Percentiles rank a stretch among this genome's conserved stretches.
Conservation (phyloP, 352 stramenopile species). For the Pythium utonaiense region DNA sequence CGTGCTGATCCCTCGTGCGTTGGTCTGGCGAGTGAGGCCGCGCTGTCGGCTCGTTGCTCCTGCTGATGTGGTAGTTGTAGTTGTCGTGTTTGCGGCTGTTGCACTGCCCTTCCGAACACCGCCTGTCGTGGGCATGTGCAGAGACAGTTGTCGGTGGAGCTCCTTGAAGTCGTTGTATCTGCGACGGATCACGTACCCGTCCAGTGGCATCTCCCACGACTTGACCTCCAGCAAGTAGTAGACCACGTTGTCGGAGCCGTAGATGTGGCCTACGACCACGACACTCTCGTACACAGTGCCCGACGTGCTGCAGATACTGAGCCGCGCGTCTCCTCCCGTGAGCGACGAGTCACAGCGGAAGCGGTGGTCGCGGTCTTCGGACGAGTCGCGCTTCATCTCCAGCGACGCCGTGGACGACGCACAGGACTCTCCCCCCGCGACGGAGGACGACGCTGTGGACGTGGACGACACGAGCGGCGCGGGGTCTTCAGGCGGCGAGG, state of each 20-base stretch:
- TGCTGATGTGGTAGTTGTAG: slow-evolving; percentile 16
- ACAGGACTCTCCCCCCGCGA: too few relatives aligned
- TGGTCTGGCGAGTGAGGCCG: background rate
- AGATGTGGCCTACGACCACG: slow-evolving; percentile 60
- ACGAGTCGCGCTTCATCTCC: slow-evolving; percentile 19
- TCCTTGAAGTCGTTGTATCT: slow-evolving; percentile 75
- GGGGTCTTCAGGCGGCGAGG: background rate
- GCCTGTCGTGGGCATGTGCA: slow-evolving; percentile 38
- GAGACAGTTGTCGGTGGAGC: slow-evolving; percentile 50
- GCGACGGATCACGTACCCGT: slow-evolving; percentile 74
- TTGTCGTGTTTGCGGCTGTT: slow-evolving; percentile 18
- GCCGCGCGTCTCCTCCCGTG: slow-evolving; percentile 29
- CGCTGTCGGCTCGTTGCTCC: background rate
- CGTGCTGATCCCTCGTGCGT: slow-evolving; percentile 8
- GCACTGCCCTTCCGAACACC: slow-evolving; percentile 21
- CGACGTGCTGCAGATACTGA: slow-evolving; percentile 66
- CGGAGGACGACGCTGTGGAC: slow-evolving; percentile 6
- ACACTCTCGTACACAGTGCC: slow-evolving; percentile 71
- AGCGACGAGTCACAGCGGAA: slow-evolving; percentile 34
- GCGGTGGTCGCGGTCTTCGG: slow-evolving; percentile 26
- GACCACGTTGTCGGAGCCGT: slow-evolving; percentile 60
- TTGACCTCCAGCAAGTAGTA: slow-evolving; percentile 78
- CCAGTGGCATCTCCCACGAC: slow-evolving; percentile 64
- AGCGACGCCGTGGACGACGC: background rate
- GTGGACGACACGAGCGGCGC: background rate